Percentiles rank a stretch among this genome's conserved stretches.
These are phyloP conservation scores for Ogataea trehalophila DNA, from an alignment of 805 yeast genomes.

Conservation along the genomic window DNA sequence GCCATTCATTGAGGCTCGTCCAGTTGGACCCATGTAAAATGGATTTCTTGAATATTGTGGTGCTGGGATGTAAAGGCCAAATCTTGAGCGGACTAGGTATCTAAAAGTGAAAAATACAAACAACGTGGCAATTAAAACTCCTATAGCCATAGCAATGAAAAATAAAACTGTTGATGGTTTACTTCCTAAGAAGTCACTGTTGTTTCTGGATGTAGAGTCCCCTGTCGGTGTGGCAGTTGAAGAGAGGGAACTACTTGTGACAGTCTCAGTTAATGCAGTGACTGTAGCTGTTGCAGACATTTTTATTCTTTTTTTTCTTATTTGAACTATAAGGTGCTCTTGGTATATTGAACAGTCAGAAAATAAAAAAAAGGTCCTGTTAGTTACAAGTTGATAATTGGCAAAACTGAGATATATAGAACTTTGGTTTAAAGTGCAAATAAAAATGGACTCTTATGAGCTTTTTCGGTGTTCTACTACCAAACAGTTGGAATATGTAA, in stretches of 20 bases:
- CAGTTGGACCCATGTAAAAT: slow-evolving; percentile 22
- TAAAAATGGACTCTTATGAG: too few species aligned
- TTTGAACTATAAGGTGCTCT: too few species aligned
- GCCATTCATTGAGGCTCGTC: slow-evolving; percentile 23
- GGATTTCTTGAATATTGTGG: slow-evolving; percentile 24
- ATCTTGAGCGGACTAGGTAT: slow-evolving; percentile 52
- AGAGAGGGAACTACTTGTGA: slow-evolving; percentile 1
- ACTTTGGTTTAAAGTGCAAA: too few species aligned
- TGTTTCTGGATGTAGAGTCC: too few species aligned
- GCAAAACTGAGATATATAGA: too few species aligned
- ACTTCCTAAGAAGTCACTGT: slow-evolving; percentile 30
- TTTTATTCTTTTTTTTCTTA: too few species aligned
- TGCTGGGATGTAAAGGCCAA: slow-evolving; percentile 45
- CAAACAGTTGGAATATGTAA: too few species aligned
- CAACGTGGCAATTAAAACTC: slow-evolving; percentile 50
- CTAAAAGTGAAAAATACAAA: slow-evolving; percentile 58
- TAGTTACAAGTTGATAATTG: too few species aligned
- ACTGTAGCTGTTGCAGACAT: not conserved
- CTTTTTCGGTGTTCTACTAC: too few species aligned
- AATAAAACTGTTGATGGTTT: slow-evolving; percentile 61
- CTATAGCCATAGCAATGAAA: slow-evolving; percentile 59
- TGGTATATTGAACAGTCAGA: too few species aligned
- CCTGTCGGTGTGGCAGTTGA: not conserved
- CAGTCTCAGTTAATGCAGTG: slow-evolving; percentile 1
- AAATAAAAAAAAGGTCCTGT: too few species aligned